These are phyloP conservation scores for Tolypocladium nubicola DNA, from an alignment of 2,329 filamentous ascomycete species.

Conservation along the genomic window DNA sequence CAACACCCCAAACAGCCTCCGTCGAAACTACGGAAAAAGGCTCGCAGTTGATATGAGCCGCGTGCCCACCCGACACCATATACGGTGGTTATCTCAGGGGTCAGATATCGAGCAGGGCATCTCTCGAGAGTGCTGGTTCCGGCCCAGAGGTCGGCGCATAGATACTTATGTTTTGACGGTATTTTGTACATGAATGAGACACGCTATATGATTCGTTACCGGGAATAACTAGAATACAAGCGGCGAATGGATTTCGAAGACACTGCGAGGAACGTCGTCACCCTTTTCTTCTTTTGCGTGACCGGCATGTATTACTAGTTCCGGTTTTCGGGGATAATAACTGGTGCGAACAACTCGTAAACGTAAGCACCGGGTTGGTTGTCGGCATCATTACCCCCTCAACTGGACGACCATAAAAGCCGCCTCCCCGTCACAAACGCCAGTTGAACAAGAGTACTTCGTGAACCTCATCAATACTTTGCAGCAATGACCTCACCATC, in stretches of 20 bases:
- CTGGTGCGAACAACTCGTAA: neutral
- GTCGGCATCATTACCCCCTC: too few species aligned
- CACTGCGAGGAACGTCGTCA: neutral
- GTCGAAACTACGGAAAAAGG: neutral
- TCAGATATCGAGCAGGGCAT: neutral
- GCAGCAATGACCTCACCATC: conserved; percentile 9
- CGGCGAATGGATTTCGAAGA: neutral
- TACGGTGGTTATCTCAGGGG: neutral
- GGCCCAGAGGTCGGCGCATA: neutral
- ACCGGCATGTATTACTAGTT: neutral
- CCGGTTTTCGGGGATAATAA: neutral
- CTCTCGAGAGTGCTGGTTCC: neutral
- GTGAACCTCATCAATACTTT: neutral
- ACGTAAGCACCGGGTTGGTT: neutral
- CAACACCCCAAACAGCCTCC: neutral
- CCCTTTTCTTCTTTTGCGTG: neutral
- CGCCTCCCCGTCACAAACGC: neutral
- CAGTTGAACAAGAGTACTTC: neutral
- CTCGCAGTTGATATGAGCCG: neutral
- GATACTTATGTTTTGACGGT: neutral
- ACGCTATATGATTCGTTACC: neutral
- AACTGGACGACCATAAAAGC: neutral
- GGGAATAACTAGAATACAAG: neutral
- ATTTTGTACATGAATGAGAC: neutral
- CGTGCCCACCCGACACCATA: neutral